A percentile compares a stretch with the other conserved stretches of the same genome.
phyloP scores from a whole-genome alignment of 2,329 filamentous ascomycete species.

The Aspergillus sp. region DNA sequence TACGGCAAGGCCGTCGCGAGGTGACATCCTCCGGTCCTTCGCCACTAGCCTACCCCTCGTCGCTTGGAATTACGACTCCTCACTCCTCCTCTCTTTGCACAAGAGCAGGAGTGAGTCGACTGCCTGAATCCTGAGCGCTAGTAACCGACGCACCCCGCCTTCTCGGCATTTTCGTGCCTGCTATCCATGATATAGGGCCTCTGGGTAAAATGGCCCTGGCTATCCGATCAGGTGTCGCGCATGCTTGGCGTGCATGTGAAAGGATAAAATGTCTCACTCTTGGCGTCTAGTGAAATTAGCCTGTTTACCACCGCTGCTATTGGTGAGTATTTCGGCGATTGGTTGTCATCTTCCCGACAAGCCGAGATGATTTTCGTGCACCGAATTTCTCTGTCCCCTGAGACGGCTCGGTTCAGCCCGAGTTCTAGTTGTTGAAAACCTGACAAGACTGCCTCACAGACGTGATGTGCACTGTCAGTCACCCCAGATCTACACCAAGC shows the following conservation, averaged over 20 bases:
- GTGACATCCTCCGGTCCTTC: conserved; percentile 3
- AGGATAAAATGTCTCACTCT: conserved; percentile 6
- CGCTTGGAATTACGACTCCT: conserved; percentile 10
- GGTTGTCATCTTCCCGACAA: background rate
- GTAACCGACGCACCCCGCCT: background rate
- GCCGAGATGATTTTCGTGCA: conserved; percentile 1
- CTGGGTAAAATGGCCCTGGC: background rate
- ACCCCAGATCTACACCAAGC: background rate
- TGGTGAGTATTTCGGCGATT: conserved; percentile 7
- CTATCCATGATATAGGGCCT: background rate
- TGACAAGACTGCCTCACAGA: background rate
- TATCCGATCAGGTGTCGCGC: background rate
- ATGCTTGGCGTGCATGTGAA: conserved; percentile 5
- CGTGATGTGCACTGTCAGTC: background rate
- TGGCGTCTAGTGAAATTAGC: conserved; percentile 1
- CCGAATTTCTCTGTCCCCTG: background rate
- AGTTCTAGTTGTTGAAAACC: background rate
- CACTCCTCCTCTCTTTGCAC: background rate
- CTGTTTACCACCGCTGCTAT: background rate
- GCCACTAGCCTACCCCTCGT: conserved; percentile 14
- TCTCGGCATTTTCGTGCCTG: background rate
- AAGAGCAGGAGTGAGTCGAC: background rate
- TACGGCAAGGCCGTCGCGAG: background rate
- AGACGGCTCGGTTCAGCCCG: conserved; percentile 2
- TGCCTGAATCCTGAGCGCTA: background rate